Evolutionary conservation across 805 yeast genomes (phyloP), one percentile per base, ranked within the genome.

Genomic region (Ogataea pini): DNA sequence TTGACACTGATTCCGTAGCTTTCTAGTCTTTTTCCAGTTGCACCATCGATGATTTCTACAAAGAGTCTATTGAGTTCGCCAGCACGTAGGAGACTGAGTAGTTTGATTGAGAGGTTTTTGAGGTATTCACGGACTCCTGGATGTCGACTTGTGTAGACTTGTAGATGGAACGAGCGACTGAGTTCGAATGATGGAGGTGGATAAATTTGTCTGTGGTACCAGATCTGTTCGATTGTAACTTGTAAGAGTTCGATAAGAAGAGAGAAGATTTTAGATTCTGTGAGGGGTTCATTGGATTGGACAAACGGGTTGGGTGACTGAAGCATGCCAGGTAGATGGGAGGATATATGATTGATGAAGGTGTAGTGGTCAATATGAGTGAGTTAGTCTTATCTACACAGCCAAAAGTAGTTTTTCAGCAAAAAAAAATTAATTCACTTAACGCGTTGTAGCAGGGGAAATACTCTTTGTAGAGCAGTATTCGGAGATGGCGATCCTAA

Each of bases 201-300:
- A 55, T 86, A 86, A 0, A 86, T 64, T 1, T 65, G 60, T 40
- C 82, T 72, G 42, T 75, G 65, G 60, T 77, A 83, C 42, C 84
- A 63, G 1, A 84, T 69, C 36, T 79, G 79, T 50, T 83, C 84
- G 8, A 79, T 58, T 67, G 77, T 72, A 1, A 76, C 78, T 2
- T 70, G 65, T 10, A 83, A 50, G 44, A 81, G 75, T 57, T 80
- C 85, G 24, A 75, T 64, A 5, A 82, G 47, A 5, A 72, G 57
- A 2, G 64, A 49, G 6, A 73, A 44, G 7, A 75, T 34, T 37
- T 49, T 47, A 14, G 49, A 56, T 28, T 58, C 61, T 32, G 63
- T 64, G 17, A 68, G 27, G 31, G 9, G 13, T 28, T 28, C 10
- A 12, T 6, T 5, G 25, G 25, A 22, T 22, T 22, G 25, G 25